Evolutionary conservation across 2,329 filamentous ascomycete genomes (phyloP), one percentile per base, ranked within the genome.

Genomic region (Juglanconis juglandina): DNA sequence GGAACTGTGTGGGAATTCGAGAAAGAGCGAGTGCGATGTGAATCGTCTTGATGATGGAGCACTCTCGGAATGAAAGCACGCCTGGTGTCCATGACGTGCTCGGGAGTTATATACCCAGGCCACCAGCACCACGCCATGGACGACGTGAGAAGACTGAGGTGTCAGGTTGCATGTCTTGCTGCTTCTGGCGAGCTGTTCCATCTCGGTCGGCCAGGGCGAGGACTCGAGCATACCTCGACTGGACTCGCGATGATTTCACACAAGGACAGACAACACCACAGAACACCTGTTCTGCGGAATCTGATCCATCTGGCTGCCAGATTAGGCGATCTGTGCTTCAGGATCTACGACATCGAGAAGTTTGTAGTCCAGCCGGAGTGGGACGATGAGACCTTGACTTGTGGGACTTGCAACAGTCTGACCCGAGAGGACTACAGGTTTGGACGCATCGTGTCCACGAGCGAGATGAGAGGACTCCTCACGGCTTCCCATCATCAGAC

Each of bases 361-460:
- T 37, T 50, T 39, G 35, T 44, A n/a, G 5, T 13, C 17, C 24
- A 7, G n/a, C 11, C 32, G 11, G 54, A 39, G 58, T 63, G 32
- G 51, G 58, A 63, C 61, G 50, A 53, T 53, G 61, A 50, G 41
- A 49, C 47, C 39, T 53, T 11, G 47, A 35, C 42, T 37, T 33
- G 60, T 56, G 14, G 17, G 53, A 60, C 60, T 39, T 60, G 57
- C 49, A 59, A 62, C 50, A 44, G 42, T 54, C 42, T 33, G 33
- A 57, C 53, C 42, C 41, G 53, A 53, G 6, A 35, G 8, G 13
- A 5, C 41, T 32, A 5, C 32, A 46, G 35, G 39, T 37, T 49
- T 34, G 42, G 54, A 53, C 11, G 14, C 39, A 42, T 39, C 44
- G 41, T 53, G 32, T 6, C 37, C 50, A 50, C 10, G 32, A 9